Base-by-base conservation (phyloP, 306 rosid species). In the Gastrolobium villosum region DNA sequence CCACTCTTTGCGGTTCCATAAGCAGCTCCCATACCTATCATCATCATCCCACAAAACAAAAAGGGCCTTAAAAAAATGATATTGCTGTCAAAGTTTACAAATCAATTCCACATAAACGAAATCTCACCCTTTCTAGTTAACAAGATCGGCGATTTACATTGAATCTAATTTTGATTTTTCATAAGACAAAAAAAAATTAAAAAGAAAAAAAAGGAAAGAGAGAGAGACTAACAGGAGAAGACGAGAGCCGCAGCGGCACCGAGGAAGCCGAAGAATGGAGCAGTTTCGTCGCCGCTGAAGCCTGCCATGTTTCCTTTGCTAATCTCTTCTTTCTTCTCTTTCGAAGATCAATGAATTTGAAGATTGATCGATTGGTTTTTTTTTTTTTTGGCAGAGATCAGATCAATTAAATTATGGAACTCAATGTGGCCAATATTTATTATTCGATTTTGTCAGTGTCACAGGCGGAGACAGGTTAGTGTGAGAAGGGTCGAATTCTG, bases 251-350 rank as follows among this genome's bases (percentile, higher is more conserved):
- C 91, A 5, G 94, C 94, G 56, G 94, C 94, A 3, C 92, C 92
- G 37, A 91, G 90, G 83, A 91, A 91, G 83, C 94, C 94, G 78
- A 89, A 91, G 90, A 89, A 92, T 0, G 97, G 97, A 78, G 97
- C 92, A 10, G 97, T 92, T 78, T 92, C 97, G 57, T 92, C 97
- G 77, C 92, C 94, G 74, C 92, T 91, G 85, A 89, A 91, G 20
- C 76, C 15, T 6, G 87, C 60, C 85, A 84, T 85, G 70, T 4
- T 76, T 62, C n/a, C 6, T 53, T 28, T 35, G 1, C 6, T 50
- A 48, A 20, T 14, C 31, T 14, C n/a, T 13, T 53, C 67, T 48
- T 49, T 41, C 35, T 32, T 31, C 10, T n/a, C 5, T 30, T 32
- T 2, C 43, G 11, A 54, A n/a, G n/a, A n/a, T n/a, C n/a, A n/a